phyloP scores from a whole-genome alignment of 2,329 filamentous ascomycete genomes.

The Verticillium isaacii region DNA sequence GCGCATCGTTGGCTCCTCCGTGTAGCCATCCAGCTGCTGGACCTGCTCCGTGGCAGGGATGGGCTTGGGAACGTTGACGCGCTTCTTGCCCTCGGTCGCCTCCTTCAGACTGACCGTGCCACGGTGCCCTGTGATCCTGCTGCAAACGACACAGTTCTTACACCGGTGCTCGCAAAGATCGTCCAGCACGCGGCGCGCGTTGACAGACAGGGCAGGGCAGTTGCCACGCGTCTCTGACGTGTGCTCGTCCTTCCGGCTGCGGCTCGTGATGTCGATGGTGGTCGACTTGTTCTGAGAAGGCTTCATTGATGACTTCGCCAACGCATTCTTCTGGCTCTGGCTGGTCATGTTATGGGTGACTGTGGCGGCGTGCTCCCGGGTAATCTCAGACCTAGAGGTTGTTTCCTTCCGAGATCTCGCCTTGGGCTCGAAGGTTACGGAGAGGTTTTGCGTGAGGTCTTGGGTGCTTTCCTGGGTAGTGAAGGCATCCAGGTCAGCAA shows the following conservation, averaged over 20 bases:
- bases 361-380: slow-evolving; percentile 8
- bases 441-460: slow-evolving; percentile 17
- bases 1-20: slow-evolving; percentile 56
- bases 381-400: background rate
- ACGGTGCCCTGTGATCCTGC: slow-evolving; percentile 44
- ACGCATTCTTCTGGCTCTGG: slow-evolving; percentile 11
- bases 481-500: slow-evolving; percentile 11
- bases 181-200: slow-evolving; percentile 49
- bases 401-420: slow-evolving; percentile 10
- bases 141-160: slow-evolving; percentile 53
- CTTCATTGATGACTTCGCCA: slow-evolving; percentile 8
- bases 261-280: slow-evolving; percentile 11
- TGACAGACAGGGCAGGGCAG: slow-evolving; percentile 44
- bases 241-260: slow-evolving; percentile 8
- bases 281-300: slow-evolving; percentile 8
- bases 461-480: slow-evolving; percentile 15
- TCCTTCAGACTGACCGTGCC: slow-evolving; percentile 30
- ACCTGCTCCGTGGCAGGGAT: slow-evolving; percentile 61
- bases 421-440: slow-evolving; percentile 14
- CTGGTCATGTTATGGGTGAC: slow-evolving; percentile 14
- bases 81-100: slow-evolving; percentile 44
- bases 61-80: slow-evolving; percentile 58
- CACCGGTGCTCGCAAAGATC: slow-evolving; percentile 50
- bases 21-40: slow-evolving; percentile 35
- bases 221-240: slow-evolving; percentile 9